Evolutionary conservation across 1,139 yeast genomes (phyloP), one percentile per base, ranked within the genome.

Genomic region (Meyerozyma smithsonii): DNA sequence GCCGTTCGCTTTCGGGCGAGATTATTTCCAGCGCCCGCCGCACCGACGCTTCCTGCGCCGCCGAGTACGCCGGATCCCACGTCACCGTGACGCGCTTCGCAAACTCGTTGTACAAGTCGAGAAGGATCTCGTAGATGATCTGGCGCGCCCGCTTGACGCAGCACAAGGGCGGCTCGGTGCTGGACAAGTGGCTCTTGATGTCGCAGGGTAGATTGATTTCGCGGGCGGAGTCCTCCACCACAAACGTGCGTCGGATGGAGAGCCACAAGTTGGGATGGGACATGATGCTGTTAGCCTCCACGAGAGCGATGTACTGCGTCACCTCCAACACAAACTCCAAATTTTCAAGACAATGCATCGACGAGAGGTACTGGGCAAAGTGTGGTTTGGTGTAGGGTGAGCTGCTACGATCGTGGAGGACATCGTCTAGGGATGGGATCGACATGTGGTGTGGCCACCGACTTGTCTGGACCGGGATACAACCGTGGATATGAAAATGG

Each of bases 281-380:
- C 3, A 4, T 7, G 30, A 37, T 18, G 15, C 36, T 39, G 34
- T 46, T 41, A 39, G 57, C 48, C 35, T 46, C 51, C 19, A 37
- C 44, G 12, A 55, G 38, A n/a, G 40, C 40, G 32, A 55, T 44
- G 36, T 53, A 61, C 14, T 47, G 44, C 44, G 62, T 60, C 28
- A 66, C 51, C 37, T 63, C 66, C 33, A 59, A 41, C 11, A 66
- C 49, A 39, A 64, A 66, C 46, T 65, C 68, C 36, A 59, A 55
- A 48, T 66, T 66, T 42, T 67, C 73, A 34, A 60, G 48, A 48
- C 72, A 65, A 45, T 66, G 72, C 21, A 58, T 56, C 24, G 51
- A 44, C 25, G 49, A 41, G 34, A 67, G 56, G 43, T 53, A 67
- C 37, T 51, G 51, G 20, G 56, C 41, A 42, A 67, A 67, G 35